A percentile compares a stretch with the other conserved stretches of the same genome.
These are phyloP conservation scores for Didymosphaeria variabile DNA, from an alignment of 2,329 filamentous ascomycete species.

Conservation along the genomic window DNA sequence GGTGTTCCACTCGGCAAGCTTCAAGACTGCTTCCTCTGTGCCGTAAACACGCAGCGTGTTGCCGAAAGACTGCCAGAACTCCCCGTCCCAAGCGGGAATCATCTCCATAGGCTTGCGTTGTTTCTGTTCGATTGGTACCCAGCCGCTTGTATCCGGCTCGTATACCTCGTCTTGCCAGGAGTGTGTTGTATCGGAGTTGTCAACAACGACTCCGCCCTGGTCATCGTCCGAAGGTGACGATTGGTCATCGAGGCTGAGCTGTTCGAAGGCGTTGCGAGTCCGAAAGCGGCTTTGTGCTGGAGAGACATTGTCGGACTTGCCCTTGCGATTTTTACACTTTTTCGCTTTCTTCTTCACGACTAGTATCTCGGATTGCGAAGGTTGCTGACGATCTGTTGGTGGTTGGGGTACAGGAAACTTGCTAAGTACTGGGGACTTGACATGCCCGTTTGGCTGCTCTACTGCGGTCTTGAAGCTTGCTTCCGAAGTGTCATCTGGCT, in stretches of 20 bases:
- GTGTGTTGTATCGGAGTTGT: background rate
- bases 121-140: conserved; percentile 30
- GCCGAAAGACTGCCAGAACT: conserved; percentile 67
- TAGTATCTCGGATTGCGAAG: background rate
- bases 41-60: conserved; percentile 70
- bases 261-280: conserved; percentile 40
- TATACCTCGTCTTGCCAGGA: conserved; percentile 33
- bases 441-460: conserved; percentile 29
- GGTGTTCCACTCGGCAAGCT: conserved; percentile 34
- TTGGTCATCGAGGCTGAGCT: conserved; percentile 1
- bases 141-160: conserved; percentile 29
- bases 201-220: background rate
- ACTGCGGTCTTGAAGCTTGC: conserved; percentile 20
- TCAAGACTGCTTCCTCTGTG: conserved; percentile 58
- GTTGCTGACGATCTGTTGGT: conserved; percentile 18
- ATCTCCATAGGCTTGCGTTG: conserved; percentile 49
- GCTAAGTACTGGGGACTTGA: conserved; percentile 26
- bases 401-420: conserved; percentile 25
- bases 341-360: conserved; percentile 23
- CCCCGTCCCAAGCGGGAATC: conserved; percentile 61
- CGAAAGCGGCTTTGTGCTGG: conserved; percentile 26
- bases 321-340: conserved; percentile 23
- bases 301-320: conserved; percentile 8
- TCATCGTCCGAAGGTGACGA: background rate
- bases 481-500: conserved; percentile 16